Evolutionary conservation across 2,329 filamentous ascomycete genomes (phyloP).

Genomic region (Volutella citrinella): DNA sequence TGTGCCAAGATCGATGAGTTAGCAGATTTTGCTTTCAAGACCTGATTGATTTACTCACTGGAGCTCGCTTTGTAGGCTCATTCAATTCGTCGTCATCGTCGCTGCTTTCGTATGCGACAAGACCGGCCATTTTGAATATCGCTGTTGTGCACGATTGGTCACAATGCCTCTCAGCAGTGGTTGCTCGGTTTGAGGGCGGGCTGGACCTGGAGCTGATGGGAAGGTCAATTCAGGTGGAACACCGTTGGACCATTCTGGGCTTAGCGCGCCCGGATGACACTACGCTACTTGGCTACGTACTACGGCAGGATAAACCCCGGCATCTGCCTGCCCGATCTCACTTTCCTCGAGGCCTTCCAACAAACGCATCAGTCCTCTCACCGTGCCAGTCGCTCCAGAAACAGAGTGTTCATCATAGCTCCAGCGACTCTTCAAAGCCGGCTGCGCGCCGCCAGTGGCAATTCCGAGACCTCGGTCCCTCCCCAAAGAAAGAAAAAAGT

Average conservation of each 20-base stretch:
- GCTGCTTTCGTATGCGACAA: constrained; percentile 51
- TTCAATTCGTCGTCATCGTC: constrained; percentile 44
- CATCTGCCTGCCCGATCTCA: constrained; percentile 12
- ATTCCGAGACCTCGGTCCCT: constrained; percentile 17
- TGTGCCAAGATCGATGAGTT: too few relatives aligned
- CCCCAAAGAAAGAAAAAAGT: constrained; percentile 36
- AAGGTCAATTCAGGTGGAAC: constrained; percentile 1
- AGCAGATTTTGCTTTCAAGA: background rate
- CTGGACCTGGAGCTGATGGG: too few relatives aligned
- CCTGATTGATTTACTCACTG: background rate
- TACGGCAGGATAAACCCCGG: constrained; percentile 14
- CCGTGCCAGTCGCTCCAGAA: constrained; percentile 7
- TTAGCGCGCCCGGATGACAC: constrained; percentile 14
- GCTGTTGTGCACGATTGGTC: constrained; percentile 3
- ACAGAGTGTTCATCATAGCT: constrained; percentile 2
- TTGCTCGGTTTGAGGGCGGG: too few relatives aligned
- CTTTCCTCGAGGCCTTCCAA: too few relatives aligned
- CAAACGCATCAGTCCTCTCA: constrained; percentile 12
- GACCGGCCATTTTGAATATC: constrained; percentile 39
- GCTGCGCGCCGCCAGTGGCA: constrained; percentile 19
- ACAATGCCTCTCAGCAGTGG: too few relatives aligned
- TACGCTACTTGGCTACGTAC: constrained; percentile 1
- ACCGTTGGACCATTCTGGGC: constrained; percentile 11
- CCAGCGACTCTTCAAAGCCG: too few relatives aligned
- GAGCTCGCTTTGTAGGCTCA: too few relatives aligned